These are phyloP conservation scores for Sextonia rubra DNA, from an alignment of 164 flowering plant species.

Conservation along the genomic window DNA sequence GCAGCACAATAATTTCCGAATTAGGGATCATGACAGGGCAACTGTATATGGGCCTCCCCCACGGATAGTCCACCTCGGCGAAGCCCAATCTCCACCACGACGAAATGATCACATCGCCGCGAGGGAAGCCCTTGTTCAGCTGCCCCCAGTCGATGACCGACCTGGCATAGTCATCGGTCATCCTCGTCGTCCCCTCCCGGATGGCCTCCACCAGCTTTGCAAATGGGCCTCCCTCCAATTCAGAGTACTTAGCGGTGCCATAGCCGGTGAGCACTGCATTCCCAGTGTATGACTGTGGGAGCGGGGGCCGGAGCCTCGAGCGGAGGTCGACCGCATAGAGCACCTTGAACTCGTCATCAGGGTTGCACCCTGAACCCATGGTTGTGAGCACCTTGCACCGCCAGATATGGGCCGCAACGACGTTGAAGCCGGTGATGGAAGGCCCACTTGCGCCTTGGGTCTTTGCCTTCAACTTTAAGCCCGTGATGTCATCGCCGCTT, in stretches of 20 bases:
- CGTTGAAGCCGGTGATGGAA: constrained; percentile 46
- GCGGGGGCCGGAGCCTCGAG: constrained; percentile 44
- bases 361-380: not conserved
- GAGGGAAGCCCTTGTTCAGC: constrained; percentile 46
- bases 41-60: constrained; percentile 64
- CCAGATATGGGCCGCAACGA: constrained; percentile 58
- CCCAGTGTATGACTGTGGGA: constrained; percentile 48
- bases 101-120: constrained; percentile 60
- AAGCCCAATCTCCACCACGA: constrained; percentile 82
- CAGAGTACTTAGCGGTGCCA: constrained; percentile 35
- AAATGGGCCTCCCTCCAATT: constrained; percentile 37
- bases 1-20: constrained; percentile 48
- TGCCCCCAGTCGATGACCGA: constrained; percentile 75
- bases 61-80: constrained; percentile 50
- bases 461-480: constrained; percentile 45
- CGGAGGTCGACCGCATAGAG: constrained; percentile 64
- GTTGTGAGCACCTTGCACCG: constrained; percentile 56
- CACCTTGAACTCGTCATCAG: constrained; percentile 32
- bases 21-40: constrained; percentile 54
- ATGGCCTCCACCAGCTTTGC: constrained; percentile 44
- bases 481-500: constrained; percentile 25
- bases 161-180: constrained; percentile 63
- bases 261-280: constrained; percentile 60
- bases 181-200: constrained; percentile 39
- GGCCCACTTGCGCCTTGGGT: not conserved